Conservation (phyloP, 345 rosid species). For the Raphanus sativus region DNA sequence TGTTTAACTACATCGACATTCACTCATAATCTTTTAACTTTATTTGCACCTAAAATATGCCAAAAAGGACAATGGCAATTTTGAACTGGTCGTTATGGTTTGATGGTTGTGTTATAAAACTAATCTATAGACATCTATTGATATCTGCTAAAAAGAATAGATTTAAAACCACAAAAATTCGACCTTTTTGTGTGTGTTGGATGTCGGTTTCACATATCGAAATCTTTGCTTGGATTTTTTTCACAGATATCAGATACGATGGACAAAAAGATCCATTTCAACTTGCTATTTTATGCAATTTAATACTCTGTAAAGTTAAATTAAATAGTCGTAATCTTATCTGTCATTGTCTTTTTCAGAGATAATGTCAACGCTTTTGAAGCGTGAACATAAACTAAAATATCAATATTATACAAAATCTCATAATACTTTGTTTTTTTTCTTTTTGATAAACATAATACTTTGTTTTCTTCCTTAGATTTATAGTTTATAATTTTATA, state of each 20-base stretch:
- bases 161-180: not conserved
- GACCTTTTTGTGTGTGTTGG: not conserved
- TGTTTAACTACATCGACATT: not conserved
- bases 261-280: constrained; percentile 17
- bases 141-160: not conserved
- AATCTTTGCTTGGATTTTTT: constrained; percentile 13
- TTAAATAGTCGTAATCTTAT: constrained; percentile 3
- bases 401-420: not conserved
- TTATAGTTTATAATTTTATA: constrained; percentile 7
- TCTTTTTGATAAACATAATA: not conserved
- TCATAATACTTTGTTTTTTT: not conserved
- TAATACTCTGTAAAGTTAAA: not conserved
- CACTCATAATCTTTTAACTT: not conserved
- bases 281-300: constrained; percentile 13
- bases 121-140: not conserved
- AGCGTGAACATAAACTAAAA: constrained; percentile 1
- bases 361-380: constrained; percentile 28
- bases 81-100: not conserved
- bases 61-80: not conserved
- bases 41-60: not conserved
- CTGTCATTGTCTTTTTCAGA: constrained; percentile 22
- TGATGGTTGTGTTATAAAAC: not conserved
- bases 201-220: not conserved
- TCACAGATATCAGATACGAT: constrained; percentile 18
- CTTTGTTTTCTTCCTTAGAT: not conserved